Evolutionary conservation across 192 early-diverging fungal genomes (phyloP), one percentile per base, ranked within the genome.

Genomic region (Rhizoclosmatium sp.): DNA sequence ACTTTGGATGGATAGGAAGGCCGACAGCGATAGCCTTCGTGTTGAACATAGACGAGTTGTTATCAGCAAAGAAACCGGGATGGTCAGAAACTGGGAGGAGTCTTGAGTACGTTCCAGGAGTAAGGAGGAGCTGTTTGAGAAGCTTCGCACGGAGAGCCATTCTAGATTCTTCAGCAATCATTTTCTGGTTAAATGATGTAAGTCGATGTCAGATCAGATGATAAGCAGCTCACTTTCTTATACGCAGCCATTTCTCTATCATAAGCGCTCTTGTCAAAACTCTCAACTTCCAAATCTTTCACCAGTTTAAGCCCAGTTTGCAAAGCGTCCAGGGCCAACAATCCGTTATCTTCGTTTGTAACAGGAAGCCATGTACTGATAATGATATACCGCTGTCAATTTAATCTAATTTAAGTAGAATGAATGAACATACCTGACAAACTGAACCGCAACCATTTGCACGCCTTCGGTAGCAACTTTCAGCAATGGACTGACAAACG

Each of bases 351-450:
- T 59, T 88, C 87, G 59, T 88, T 86, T 44, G 77, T 76, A 56
- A 90, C 85, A 19, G 89, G 89, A 10, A 90, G 71, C 89, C 89
- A 90, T 56, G 84, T 86, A 64, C 86, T 85, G 21, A 58, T 69
- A 42, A 41, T 19, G 16, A 72, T 3, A 23, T 14, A 49, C 3
- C 19, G 47, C 14, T 54, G 5, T n/a, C 5, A 41, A 1, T 7
- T 42, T 21, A 16, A 84, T 80, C 5, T 54, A 0, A 16, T 7
- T 12, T 54, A 16, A 12, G 51, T 54, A 16, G 16, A 78, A 85
- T 54, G 16, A 54, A 54, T 12, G 51, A 12, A 54, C 0, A 12
- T 54, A 54, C 51, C 51, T 54, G 41, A 88, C 84, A 61, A 90
- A 90, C 47, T 88, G 89, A 40, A 90, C 84, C 3, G 89, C 83